These are phyloP conservation scores for Yarrowia sp. DNA, from an alignment of 805 yeast species.

Conservation along the genomic window DNA sequence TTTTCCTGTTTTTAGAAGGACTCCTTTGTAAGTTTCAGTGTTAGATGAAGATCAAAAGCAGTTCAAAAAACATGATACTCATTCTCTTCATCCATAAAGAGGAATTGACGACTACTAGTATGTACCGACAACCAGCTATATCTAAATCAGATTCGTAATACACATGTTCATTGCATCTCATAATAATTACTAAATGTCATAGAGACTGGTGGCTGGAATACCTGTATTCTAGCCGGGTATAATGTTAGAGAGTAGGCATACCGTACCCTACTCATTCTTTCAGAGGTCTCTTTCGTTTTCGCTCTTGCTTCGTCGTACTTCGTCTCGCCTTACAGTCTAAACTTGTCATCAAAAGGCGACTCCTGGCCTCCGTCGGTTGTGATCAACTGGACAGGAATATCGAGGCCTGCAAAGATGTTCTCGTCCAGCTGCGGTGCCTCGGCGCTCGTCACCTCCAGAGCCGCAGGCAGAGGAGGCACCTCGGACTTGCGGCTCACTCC, in stretches of 20 bases:
- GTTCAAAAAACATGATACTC: too few species aligned
- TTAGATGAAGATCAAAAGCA: too few species aligned
- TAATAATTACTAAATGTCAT: background rate
- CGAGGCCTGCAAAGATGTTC: conserved; percentile 18
- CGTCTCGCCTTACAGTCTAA: background rate
- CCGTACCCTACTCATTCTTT: too few species aligned
- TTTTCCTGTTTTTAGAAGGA: too few species aligned
- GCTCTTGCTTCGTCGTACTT: too few species aligned
- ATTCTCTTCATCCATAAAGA: too few species aligned
- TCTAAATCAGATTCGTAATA: too few species aligned
- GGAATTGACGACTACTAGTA: too few species aligned
- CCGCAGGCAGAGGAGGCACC: conserved; percentile 17
- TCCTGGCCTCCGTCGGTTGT: conserved; percentile 9
- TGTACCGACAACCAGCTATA: too few species aligned
- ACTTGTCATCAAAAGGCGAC: conserved; percentile 32
- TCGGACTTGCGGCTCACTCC: conserved; percentile 11
- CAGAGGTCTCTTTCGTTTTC: too few species aligned
- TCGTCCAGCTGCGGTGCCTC: conserved; percentile 25
- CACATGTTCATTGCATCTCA: background rate
- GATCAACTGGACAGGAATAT: conserved; percentile 33
- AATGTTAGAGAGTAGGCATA: too few species aligned
- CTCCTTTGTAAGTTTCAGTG: too few species aligned
- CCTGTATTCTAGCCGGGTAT: conserved; percentile 12
- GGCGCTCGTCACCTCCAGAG: background rate
- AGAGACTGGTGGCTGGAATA: background rate